These are phyloP conservation scores for Amanita pallidorosea DNA, from an alignment of 768 basidiomycete genomes.

Conservation along the genomic window DNA sequence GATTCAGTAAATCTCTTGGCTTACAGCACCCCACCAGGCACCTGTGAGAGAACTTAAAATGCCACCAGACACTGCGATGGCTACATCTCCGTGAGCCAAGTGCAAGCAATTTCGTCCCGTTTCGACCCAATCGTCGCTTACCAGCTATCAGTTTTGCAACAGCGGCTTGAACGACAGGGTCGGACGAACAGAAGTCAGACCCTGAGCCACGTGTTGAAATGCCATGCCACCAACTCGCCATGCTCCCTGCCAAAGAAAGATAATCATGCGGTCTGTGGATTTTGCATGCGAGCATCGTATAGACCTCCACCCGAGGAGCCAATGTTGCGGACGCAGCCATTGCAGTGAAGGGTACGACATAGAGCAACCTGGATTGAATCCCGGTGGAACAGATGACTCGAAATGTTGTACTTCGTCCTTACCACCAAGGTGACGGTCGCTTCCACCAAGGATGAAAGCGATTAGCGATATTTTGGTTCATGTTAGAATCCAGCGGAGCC, in stretches of 20 bases:
- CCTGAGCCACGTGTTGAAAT: not conserved
- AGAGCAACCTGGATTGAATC: conserved; percentile 40
- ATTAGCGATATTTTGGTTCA: not conserved
- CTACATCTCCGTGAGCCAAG: conserved; percentile 22
- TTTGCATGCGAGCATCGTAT: conserved; percentile 64
- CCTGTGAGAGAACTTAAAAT: conserved; percentile 69
- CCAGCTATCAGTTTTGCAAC: conserved; percentile 58
- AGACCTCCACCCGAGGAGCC: conserved; percentile 66
- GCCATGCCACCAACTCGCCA: not conserved
- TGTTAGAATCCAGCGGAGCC: not conserved
- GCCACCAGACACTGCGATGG: conserved; percentile 55
- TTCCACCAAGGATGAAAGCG: not conserved
- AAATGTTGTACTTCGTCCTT: not conserved
- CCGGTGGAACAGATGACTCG: not conserved
- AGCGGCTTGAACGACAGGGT: conserved; percentile 65
- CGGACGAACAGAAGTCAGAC: conserved; percentile 37
- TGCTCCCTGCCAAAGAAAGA: not conserved
- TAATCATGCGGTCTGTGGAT: conserved; percentile 51
- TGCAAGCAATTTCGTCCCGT: not conserved
- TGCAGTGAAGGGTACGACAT: conserved; percentile 39
- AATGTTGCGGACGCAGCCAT: conserved; percentile 45
- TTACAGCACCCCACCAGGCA: conserved; percentile 78
- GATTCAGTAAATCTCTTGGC: conserved; percentile 14
- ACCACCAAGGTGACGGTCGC: conserved; percentile 4
- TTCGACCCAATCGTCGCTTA: conserved; percentile 18